Conservation (phyloP, 2,329 filamentous ascomycete genomes). For the Colletotrichum coccodes region DNA sequence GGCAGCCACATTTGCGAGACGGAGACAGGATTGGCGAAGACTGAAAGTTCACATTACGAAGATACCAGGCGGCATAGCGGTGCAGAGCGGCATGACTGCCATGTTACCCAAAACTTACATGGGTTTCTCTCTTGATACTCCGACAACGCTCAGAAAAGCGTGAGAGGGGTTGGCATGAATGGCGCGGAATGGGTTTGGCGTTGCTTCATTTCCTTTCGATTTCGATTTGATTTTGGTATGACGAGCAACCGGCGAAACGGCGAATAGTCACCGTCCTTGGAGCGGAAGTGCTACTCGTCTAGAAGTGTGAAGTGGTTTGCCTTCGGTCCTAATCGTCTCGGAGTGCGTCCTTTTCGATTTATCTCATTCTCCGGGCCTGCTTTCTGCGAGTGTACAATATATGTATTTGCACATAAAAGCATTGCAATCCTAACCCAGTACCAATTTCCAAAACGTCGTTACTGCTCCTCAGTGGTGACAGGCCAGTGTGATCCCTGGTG, state of each 20-base stretch:
- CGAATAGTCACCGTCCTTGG: neutral
- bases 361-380: neutral
- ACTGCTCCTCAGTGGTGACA: neutral
- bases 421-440: neutral
- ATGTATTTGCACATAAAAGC: constrained; percentile 13
- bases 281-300: neutral
- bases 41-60: constrained; percentile 30
- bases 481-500: neutral
- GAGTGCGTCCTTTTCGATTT: neutral
- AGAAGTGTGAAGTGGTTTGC: neutral
- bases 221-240: neutral
- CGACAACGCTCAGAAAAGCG: neutral
- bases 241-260: neutral
- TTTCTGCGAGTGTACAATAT: constrained; percentile 11
- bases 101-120: constrained; percentile 24
- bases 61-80: constrained; percentile 33
- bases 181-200: constrained; percentile 26
- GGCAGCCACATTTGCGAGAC: neutral
- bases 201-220: constrained; percentile 29
- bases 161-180: constrained; percentile 17
- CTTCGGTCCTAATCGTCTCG: neutral
- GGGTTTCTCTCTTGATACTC: constrained; percentile 27
- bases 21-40: neutral
- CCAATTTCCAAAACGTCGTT: neutral
- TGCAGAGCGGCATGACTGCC: constrained; percentile 31